Evolutionary conservation across 495 filamentous ascomycete species (phyloP).

Genomic region (Talaromyces thailandensis): DNA sequence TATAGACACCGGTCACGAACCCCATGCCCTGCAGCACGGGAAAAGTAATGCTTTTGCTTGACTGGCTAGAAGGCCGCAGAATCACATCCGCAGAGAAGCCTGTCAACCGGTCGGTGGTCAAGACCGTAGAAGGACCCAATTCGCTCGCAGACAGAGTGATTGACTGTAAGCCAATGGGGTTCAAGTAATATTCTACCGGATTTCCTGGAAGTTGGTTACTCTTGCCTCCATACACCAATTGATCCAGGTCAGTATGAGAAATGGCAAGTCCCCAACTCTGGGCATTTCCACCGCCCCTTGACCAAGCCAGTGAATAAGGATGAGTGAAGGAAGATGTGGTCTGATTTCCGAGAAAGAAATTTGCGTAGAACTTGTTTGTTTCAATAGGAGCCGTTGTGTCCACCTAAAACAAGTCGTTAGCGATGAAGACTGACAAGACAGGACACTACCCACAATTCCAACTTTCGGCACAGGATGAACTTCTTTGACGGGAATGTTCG

Average conservation of each 20-base stretch:
- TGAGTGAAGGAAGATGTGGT: slow-evolving; percentile 65
- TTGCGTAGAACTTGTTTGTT: slow-evolving; percentile 92
- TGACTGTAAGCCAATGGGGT: slow-evolving; percentile 74
- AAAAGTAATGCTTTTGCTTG: slow-evolving; percentile 54
- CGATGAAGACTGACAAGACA: slow-evolving; percentile 33
- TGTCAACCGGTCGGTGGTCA: slow-evolving; percentile 54
- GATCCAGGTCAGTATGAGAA: slow-evolving; percentile 57
- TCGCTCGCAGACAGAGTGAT: slow-evolving; percentile 71
- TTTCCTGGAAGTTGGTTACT: slow-evolving; percentile 38
- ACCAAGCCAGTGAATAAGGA: slow-evolving; percentile 77
- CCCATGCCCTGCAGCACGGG: slow-evolving; percentile 88
- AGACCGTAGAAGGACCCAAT: slow-evolving; percentile 45
- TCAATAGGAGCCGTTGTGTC: slow-evolving; percentile 46
- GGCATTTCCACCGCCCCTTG: slow-evolving; percentile 55
- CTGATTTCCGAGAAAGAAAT: slow-evolving; percentile 75
- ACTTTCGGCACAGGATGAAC: slow-evolving; percentile 43
- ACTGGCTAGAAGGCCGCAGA: slow-evolving; percentile 44
- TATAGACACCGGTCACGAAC: slow-evolving; percentile 75
- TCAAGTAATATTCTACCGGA: slow-evolving; percentile 63
- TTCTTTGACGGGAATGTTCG: slow-evolving; percentile 38
- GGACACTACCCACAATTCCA: slow-evolving; percentile 32
- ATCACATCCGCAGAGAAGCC: slow-evolving; percentile 69
- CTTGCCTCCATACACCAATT: slow-evolving; percentile 52
- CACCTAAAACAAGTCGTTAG: slow-evolving; percentile 16
- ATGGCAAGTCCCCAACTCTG: slow-evolving; percentile 70